Percentiles rank a stretch among this genome's conserved stretches.
phyloP scores from a whole-genome alignment of 805 yeast genomes.

The Kluyveromyces siamensis region DNA sequence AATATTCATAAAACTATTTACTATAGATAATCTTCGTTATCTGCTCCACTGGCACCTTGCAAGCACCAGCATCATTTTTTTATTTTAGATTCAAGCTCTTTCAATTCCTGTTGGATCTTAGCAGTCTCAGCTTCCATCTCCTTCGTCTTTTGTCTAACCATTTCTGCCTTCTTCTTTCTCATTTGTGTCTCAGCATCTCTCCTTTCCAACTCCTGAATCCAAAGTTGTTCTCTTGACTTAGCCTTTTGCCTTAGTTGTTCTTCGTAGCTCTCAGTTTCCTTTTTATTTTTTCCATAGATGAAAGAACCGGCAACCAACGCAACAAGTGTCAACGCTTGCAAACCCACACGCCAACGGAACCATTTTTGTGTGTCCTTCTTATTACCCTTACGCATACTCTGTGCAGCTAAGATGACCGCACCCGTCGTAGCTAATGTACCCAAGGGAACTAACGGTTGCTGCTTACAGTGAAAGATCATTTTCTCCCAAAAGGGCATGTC shows the following conservation, averaged over 20 bases:
- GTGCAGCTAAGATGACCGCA: conserved; percentile 73
- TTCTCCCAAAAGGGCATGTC: conserved; percentile 44
- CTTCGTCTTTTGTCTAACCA: conserved; percentile 38
- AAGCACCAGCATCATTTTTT: background rate
- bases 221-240: conserved; percentile 68
- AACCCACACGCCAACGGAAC: conserved; percentile 83
- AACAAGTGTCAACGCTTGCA: conserved; percentile 75
- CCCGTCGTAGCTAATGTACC: conserved; percentile 73
- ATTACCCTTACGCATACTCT: conserved; percentile 65
- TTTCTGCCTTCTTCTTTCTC: conserved; percentile 59
- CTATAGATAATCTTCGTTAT: no score
- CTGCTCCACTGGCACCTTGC: no score
- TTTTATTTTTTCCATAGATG: conserved; percentile 47
- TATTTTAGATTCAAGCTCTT: conserved; percentile 19
- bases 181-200: conserved; percentile 66
- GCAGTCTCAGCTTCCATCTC: conserved; percentile 29
- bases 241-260: conserved; percentile 70
- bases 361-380: conserved; percentile 70
- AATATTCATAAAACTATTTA: no score
- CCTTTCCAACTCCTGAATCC: conserved; percentile 88
- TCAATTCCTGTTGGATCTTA: conserved; percentile 19
- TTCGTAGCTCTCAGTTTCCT: conserved; percentile 44
- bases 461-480: conserved; percentile 54
- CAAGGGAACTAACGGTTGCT: conserved; percentile 84
- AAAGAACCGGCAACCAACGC: conserved; percentile 78